Evolutionary conservation across 352 stramenopile species (phyloP), one percentile per base, ranked within the genome.

Genomic region (Phytopythium ostracodes): DNA sequence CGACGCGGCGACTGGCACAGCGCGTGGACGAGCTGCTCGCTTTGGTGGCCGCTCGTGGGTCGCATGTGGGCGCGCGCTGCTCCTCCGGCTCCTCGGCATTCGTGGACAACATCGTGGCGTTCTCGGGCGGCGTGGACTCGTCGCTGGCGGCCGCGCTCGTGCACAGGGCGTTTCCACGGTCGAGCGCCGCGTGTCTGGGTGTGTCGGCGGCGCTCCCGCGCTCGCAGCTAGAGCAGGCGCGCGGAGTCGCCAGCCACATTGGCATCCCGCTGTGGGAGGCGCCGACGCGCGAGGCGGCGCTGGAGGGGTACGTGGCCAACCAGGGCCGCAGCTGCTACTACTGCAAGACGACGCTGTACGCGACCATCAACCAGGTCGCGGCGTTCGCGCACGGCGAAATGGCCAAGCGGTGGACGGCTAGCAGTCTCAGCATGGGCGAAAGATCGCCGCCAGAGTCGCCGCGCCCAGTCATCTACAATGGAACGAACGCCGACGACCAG

Each of bases 301-400:
- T 97, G 63, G 77, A 86, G 17, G 75, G 82, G 3, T 99, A 99
- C 68, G 77, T 98, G n/a, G 75, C 76, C 56, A 99, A 99, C 73
- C 70, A 86, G 65, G 97, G 96, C 31, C 72, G 97, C 62, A 91
- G 92, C 67, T 99, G 97, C 75, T 98, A 98, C 67, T 92, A 96
- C 60, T 99, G 97, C 84, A 99, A 99, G 76, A 98, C 92, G 8
- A 97, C 96, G 58, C 74, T 99, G n/a, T 99, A 99, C 79, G 79
- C 86, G 36, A 96, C 91, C 29, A 71, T 99, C 25, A 77, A 95
- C 51, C 72, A 87, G n/a, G 89, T 99, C 50, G 83, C 87, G 7
- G 67, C 71, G 10, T 89, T 92, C 63, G 76, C 81, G 22, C 60
- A 66, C 55, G 60, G 73, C 51, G 58, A 82, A 59, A 55, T 74